Conservation (phyloP, 1,139 yeast genomes). For the Kodamaea ohmeri region DNA sequence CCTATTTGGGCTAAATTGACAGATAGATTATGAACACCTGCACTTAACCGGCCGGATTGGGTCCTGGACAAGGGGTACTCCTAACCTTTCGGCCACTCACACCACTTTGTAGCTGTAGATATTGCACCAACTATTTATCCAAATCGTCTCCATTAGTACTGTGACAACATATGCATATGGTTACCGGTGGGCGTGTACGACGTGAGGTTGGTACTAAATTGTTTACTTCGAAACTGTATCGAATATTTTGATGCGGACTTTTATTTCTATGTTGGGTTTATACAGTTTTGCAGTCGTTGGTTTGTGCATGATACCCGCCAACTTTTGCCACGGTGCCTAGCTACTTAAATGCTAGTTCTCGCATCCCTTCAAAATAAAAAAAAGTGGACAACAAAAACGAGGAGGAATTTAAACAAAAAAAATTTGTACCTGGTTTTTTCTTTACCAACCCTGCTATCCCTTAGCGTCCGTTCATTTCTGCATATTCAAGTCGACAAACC, state of each 20-base stretch:
- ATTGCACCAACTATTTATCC: too few relatives aligned
- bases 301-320: not conserved
- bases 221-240: not conserved
- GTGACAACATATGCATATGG: too few relatives aligned
- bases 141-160: too few relatives aligned
- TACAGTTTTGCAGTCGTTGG: not conserved
- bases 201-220: too few relatives aligned
- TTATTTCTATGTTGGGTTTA: too few relatives aligned
- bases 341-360: not conserved
- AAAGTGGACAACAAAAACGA: slow-evolving; percentile 1
- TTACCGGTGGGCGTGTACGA: too few relatives aligned
- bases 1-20: slow-evolving; percentile 1
- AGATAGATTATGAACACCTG: not conserved
- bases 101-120: too few relatives aligned
- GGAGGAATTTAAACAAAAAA: slow-evolving; percentile 5
- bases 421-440: slow-evolving; percentile 2
- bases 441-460: slow-evolving; percentile 6
- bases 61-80: not conserved
- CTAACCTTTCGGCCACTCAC: not conserved
- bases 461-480: slow-evolving; percentile 9
- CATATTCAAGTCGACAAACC: slow-evolving; percentile 2
- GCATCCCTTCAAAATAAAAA: slow-evolving; percentile 1
- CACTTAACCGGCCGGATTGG: too few relatives aligned
- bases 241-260: not conserved
- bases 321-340: not conserved